Conservation (phyloP, 2,329 filamentous ascomycete species). For the Calonectria ilicicola region DNA sequence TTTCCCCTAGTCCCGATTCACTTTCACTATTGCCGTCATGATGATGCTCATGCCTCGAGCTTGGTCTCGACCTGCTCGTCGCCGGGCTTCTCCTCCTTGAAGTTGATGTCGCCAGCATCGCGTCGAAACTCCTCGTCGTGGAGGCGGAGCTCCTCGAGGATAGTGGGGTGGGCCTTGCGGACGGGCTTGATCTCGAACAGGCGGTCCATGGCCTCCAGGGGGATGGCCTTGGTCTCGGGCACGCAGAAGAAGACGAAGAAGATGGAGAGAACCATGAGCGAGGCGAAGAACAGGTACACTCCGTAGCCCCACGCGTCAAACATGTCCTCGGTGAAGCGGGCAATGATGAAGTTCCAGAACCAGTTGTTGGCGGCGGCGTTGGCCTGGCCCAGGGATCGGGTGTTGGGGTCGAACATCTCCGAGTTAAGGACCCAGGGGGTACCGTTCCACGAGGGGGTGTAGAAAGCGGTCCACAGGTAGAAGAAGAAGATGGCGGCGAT, state of each 20-base stretch:
- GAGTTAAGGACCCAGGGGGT: conserved; percentile 82
- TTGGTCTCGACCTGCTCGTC: conserved; percentile 43
- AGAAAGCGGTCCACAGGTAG: conserved; percentile 69
- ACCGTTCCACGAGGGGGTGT: conserved; percentile 79
- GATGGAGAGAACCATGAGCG: conserved; percentile 68
- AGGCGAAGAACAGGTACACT: conserved; percentile 77
- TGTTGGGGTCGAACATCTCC: conserved; percentile 80
- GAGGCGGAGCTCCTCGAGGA: conserved; percentile 57
- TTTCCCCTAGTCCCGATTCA: background rate
- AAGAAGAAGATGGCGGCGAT: conserved; percentile 77
- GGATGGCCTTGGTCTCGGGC: conserved; percentile 75
- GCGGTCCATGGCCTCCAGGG: conserved; percentile 73
- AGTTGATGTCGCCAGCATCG: conserved; percentile 40
- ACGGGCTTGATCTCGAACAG: conserved; percentile 66
- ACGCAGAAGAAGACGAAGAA: conserved; percentile 72
- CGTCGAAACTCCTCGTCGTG: conserved; percentile 51
- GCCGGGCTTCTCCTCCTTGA: conserved; percentile 44
- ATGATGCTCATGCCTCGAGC: background rate
- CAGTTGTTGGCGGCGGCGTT: conserved; percentile 79
- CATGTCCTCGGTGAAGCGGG: conserved; percentile 76
- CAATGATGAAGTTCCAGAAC: conserved; percentile 79
- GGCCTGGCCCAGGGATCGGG: conserved; percentile 74
- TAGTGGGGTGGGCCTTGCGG: conserved; percentile 54
- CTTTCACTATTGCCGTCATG: background rate
- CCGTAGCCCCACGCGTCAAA: conserved; percentile 69